Conservation (phyloP, 202 grass and related monocot genomes). For the Carex sylvatica region DNA sequence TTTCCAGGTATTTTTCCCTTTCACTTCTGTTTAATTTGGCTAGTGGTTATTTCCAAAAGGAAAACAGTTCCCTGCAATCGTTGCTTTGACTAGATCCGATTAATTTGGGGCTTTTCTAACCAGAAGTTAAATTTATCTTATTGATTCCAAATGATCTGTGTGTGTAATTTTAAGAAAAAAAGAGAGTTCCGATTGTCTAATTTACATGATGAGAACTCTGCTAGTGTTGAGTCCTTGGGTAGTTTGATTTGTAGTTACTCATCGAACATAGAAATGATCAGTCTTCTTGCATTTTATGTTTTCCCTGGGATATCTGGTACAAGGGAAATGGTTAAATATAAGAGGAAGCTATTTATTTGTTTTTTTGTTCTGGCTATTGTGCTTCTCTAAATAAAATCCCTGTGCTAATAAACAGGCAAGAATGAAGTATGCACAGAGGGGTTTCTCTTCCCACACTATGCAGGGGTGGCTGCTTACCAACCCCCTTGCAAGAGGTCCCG, state of each 20-base stretch:
- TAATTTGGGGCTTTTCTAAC: neutral
- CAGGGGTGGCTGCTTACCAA: conserved; percentile 6
- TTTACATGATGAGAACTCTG: neutral
- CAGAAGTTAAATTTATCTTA: neutral
- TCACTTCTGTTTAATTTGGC: neutral
- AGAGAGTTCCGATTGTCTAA: neutral
- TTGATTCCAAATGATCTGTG: neutral
- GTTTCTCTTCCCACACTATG: conserved; percentile 20
- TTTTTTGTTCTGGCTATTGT: neutral
- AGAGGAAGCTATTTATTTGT: neutral
- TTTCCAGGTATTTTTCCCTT: conserved; percentile 17
- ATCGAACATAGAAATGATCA: neutral
- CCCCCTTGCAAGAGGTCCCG: conserved; percentile 65
- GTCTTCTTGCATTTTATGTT: neutral
- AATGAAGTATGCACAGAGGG: conserved; percentile 20
- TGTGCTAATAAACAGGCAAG: conserved; percentile 15
- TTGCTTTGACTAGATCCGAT: conserved; percentile 10
- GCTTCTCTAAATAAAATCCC: neutral
- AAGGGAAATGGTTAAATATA: neutral
- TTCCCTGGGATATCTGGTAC: neutral
- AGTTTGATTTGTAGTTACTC: neutral
- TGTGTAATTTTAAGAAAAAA: neutral
- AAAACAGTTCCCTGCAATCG: neutral
- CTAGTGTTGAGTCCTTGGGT: neutral
- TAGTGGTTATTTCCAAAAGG: neutral